Percentiles rank a stretch among this genome's conserved stretches.
These are phyloP conservation scores for Hura crepitans DNA, from an alignment of 441 rosid species.

Conservation along the genomic window DNA sequence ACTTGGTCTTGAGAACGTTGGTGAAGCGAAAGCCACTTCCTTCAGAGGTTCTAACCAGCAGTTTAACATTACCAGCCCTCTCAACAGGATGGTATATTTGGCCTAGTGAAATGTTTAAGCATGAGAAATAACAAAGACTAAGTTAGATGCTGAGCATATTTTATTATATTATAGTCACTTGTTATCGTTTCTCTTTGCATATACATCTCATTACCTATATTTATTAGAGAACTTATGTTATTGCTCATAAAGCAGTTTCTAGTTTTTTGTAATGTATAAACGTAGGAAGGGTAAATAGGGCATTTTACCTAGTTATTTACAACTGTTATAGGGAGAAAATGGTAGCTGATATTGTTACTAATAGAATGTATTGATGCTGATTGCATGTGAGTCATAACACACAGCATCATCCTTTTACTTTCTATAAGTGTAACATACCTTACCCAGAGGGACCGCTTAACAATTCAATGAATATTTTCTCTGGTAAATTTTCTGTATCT, in stretches of 20 bases:
- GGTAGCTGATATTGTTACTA: too few species aligned
- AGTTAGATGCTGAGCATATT: not conserved
- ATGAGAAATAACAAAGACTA: not conserved
- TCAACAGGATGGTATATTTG: slow-evolving; percentile 8
- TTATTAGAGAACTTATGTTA: not conserved
- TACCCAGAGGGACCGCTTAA: too few species aligned
- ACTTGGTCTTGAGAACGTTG: slow-evolving; percentile 10
- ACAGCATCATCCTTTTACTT: too few species aligned
- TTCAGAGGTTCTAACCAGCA: slow-evolving; percentile 2
- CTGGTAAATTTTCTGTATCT: too few species aligned
- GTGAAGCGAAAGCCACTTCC: not conserved
- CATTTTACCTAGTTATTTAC: too few species aligned
- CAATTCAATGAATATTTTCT: too few species aligned
- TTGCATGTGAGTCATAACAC: too few species aligned
- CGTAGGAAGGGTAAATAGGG: too few species aligned
- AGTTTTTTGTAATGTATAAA: too few species aligned
- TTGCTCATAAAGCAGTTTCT: not conserved
- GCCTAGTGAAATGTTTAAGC: not conserved
- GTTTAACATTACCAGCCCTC: not conserved
- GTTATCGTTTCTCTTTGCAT: not conserved
- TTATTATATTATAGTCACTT: not conserved
- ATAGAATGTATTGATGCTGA: too few species aligned
- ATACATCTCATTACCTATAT: not conserved
- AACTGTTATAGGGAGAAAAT: too few species aligned
- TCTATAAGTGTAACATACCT: too few species aligned